phyloP scores from a whole-genome alignment of 192 early-diverging fungal species.

The Coemansia sp. region DNA sequence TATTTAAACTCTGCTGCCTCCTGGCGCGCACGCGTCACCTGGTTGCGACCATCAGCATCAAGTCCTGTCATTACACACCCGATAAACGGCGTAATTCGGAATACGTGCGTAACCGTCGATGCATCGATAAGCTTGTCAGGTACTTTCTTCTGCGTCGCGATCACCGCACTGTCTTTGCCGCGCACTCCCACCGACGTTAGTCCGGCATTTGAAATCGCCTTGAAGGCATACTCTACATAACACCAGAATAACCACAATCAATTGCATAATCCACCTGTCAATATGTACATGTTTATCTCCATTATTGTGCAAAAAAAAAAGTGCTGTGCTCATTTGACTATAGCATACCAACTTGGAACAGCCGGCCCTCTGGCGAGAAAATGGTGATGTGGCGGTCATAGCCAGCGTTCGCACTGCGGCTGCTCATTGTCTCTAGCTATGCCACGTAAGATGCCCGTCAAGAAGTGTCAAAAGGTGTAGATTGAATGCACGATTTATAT shows the following conservation, averaged over 20 bases:
- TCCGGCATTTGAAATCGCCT: slow-evolving; percentile 97
- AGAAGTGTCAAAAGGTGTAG: not conserved
- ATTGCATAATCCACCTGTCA: not conserved
- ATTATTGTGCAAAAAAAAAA: not conserved
- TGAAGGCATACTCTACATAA: slow-evolving; percentile 95
- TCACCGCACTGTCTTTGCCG: slow-evolving; percentile 92
- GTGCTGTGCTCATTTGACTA: not conserved
- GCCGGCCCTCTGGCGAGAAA: slow-evolving; percentile 98
- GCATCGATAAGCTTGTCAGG: slow-evolving; percentile 94
- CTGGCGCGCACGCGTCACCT: slow-evolving; percentile 87
- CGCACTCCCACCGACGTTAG: slow-evolving; percentile 94
- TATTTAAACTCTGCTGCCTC: slow-evolving; percentile 99
- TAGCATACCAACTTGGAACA: slow-evolving; percentile 97
- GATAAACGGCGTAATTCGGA: slow-evolving; percentile 86
- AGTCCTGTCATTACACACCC: slow-evolving; percentile 99
- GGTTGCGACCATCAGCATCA: slow-evolving; percentile 87
- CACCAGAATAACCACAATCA: not conserved
- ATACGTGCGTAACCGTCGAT: slow-evolving; percentile 89
- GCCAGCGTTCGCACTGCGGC: slow-evolving; percentile 58
- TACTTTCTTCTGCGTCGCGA: slow-evolving; percentile 98
- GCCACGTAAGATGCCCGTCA: not conserved
- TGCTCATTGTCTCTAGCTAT: slow-evolving; percentile 37
- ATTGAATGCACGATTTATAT: not conserved
- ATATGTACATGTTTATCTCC: not conserved
- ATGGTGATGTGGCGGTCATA: slow-evolving; percentile 99